Conservation (phyloP, 306 rosid genomes). For the Phaseolus lunatus region DNA sequence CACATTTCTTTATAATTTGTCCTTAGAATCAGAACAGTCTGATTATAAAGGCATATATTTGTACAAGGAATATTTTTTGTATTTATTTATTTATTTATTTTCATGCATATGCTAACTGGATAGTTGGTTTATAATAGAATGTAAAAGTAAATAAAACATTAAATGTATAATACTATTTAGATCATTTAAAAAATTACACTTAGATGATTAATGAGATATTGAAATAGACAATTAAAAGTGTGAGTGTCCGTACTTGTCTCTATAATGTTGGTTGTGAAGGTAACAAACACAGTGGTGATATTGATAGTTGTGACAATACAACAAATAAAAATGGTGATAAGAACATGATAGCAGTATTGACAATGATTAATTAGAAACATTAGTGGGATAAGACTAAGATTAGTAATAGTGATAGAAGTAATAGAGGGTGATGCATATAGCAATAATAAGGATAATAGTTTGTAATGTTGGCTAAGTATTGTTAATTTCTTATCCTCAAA, state of each 20-base stretch:
- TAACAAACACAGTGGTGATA: not conserved
- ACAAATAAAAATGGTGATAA: not conserved
- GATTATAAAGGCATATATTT: too few species aligned
- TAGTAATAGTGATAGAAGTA: not conserved
- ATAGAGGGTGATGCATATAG: too few species aligned
- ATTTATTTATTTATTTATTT: too few species aligned
- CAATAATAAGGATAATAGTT: not conserved
- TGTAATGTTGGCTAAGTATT: not conserved
- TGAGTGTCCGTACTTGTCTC: not conserved
- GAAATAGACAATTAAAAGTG: not conserved
- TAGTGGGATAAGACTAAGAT: not conserved
- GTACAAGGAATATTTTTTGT: too few species aligned
- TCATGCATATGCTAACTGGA: too few species aligned
- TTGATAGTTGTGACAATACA: not conserved
- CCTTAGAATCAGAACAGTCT: too few species aligned
- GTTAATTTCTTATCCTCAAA: too few species aligned
- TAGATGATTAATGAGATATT: not conserved
- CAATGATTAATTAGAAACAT: not conserved
- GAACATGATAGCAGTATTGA: not conserved
- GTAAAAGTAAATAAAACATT: too few species aligned
- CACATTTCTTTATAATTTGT: too few species aligned
- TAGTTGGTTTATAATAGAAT: too few species aligned
- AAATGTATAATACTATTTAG: not conserved
- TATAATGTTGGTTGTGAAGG: constrained; percentile 1
- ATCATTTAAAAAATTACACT: not conserved